Percentiles rank a stretch among this genome's conserved stretches.
phyloP scores from a whole-genome alignment of 2,329 filamentous ascomycete genomes.

The Fusarium xyrophilum region DNA sequence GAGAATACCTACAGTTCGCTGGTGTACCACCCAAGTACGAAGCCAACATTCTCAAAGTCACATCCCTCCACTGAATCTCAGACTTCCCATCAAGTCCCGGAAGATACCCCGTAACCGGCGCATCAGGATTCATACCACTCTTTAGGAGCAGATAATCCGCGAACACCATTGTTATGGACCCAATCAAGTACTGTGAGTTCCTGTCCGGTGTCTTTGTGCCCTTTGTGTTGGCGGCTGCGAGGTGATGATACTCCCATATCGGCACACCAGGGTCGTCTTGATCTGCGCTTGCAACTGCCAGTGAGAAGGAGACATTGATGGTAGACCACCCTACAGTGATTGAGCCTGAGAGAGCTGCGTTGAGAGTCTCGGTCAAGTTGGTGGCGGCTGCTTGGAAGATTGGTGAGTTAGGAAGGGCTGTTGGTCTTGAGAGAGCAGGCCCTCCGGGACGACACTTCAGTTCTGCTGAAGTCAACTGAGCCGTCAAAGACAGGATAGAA shows the following conservation, averaged over 20 bases:
- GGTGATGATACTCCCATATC: slow-evolving; percentile 53
- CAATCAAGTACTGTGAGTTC: slow-evolving; percentile 52
- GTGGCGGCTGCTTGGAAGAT: slow-evolving; percentile 41
- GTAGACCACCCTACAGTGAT: slow-evolving; percentile 47
- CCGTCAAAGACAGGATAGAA: not conserved
- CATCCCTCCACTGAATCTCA: slow-evolving; percentile 46
- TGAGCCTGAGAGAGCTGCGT: slow-evolving; percentile 43
- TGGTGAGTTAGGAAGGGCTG: slow-evolving; percentile 31
- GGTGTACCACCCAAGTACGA: slow-evolving; percentile 48
- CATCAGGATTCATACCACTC: slow-evolving; percentile 45
- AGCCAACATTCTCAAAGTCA: slow-evolving; percentile 49
- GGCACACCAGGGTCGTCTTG: slow-evolving; percentile 39
- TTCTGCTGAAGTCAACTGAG: not conserved
- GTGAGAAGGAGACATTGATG: slow-evolving; percentile 49
- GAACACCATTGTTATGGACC: slow-evolving; percentile 50
- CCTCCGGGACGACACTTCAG: slow-evolving; percentile 44
- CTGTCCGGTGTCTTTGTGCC: slow-evolving; percentile 45
- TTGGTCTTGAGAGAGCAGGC: slow-evolving; percentile 45
- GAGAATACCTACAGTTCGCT: slow-evolving; percentile 44
- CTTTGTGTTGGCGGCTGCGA: slow-evolving; percentile 44
- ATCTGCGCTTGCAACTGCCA: slow-evolving; percentile 46
- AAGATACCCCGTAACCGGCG: slow-evolving; percentile 46
- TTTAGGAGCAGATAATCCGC: slow-evolving; percentile 49
- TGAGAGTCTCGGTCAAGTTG: slow-evolving; percentile 41
- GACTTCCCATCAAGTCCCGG: slow-evolving; percentile 42